Conservation (phyloP, 495 filamentous ascomycete species). For the Mycothermus thermophilus region DNA sequence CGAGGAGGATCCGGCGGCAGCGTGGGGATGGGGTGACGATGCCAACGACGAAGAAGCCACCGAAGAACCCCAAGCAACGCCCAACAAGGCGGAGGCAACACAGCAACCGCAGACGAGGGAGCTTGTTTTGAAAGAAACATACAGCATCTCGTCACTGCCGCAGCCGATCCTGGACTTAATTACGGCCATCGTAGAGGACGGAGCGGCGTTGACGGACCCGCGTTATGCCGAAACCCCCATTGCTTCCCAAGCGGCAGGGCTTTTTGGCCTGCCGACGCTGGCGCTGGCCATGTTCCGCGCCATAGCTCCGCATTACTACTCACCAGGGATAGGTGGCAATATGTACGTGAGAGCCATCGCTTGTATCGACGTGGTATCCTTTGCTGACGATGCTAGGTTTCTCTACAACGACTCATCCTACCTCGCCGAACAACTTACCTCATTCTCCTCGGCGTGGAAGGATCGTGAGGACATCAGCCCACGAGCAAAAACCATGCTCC, state of each 20-base stretch:
- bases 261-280: conserved; percentile 71
- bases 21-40: conserved; percentile 67
- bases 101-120: conserved; percentile 32
- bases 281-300: conserved; percentile 86
- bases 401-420: conserved; percentile 86
- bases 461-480: conserved; percentile 28
- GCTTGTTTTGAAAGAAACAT: conserved; percentile 70
- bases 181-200: conserved; percentile 53
- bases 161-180: conserved; percentile 61
- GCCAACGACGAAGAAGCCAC: conserved; percentile 5
- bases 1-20: conserved; percentile 45
- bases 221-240: conserved; percentile 33
- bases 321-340: conserved; percentile 48
- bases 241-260: conserved; percentile 54
- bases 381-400: conserved; percentile 34
- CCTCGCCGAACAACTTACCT: conserved; percentile 57
- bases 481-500: conserved; percentile 39
- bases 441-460: conserved; percentile 41
- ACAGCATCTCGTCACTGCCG: conserved; percentile 77
- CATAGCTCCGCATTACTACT: conserved; percentile 68
- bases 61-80: conserved; percentile 9
- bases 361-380: background rate
- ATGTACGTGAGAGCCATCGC: conserved; percentile 38
- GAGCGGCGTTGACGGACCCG: conserved; percentile 42
- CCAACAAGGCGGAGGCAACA: background rate